phyloP scores from a whole-genome alignment of 768 basidiomycete species.

The Tylopilus sp. region DNA sequence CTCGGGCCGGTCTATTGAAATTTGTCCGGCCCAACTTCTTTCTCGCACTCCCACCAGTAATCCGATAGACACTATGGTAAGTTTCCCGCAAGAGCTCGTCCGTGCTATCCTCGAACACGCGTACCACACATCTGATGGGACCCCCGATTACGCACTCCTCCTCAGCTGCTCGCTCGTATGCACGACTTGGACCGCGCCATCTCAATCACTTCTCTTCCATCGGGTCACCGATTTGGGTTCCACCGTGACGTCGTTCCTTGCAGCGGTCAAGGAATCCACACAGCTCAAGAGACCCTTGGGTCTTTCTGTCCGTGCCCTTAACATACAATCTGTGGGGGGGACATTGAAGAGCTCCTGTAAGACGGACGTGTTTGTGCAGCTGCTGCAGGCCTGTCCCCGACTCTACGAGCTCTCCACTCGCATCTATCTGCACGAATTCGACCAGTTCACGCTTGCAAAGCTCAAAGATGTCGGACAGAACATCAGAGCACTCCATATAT shows the following conservation, averaged over 20 bases:
- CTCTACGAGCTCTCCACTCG: conserved; percentile 35
- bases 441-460: conserved; percentile 21
- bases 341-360: conserved; percentile 2
- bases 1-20: neutral
- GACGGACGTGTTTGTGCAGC: conserved; percentile 8
- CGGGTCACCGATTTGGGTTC: conserved; percentile 4
- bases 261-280: conserved; percentile 17
- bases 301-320: conserved; percentile 19
- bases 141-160: conserved; percentile 20
- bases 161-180: conserved; percentile 26
- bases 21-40: neutral
- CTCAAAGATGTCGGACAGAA: conserved; percentile 21
- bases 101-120: conserved; percentile 20
- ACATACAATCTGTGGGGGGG: conserved; percentile 15
- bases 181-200: conserved; percentile 25
- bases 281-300: conserved; percentile 14
- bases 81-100: conserved; percentile 24
- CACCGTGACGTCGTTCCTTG: conserved; percentile 11
- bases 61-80: conserved; percentile 5
- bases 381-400: conserved; percentile 28
- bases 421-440: conserved; percentile 28
- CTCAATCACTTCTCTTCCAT: conserved; percentile 30
- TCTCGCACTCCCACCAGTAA: neutral
- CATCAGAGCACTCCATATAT: conserved; percentile 34
- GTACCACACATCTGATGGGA: conserved; percentile 21